Base-by-base conservation (phyloP, 106 monocot genomes). In the Dendrobium chrysotoxum region DNA sequence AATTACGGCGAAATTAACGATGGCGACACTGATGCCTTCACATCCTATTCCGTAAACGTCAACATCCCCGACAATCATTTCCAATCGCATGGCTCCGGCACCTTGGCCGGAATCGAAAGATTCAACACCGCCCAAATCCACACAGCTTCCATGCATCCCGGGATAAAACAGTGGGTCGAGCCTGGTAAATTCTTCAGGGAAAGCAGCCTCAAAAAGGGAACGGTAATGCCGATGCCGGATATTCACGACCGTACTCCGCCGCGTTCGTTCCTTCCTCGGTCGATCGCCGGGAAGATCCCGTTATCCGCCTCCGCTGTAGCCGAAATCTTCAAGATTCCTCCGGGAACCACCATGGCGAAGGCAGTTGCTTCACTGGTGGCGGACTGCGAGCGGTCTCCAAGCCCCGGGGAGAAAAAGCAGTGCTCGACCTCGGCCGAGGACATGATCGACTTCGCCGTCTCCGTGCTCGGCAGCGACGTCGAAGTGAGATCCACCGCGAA, bases 371-470 rank as follows among this genome's bases (percentile, higher is more conserved):
- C 83, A 50, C 92, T 93, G 79, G 75, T 96, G 13, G 79, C 79
- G 20, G 96, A 94, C 28, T 96, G 96, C 84, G 80, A 79, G 82
- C 86, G 96, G 11, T 26, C 77, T 28, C 93, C 96, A 39, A 96
- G 93, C 90, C 82, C 72, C 5, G 96, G 92, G 4, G 96, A 96
- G 87, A 94, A 90, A n/a, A 96, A 96, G 84, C 72, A 84, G 25
- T 96, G 96, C 78, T 87, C 86, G 28, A 85, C 90, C 0, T 93
- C 96, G 20, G 86, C 88, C 8, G 96, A 96, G 35, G 35, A 35
- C 35, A 35, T 35, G 35, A 35, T 35, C 35, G 35, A 35, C 35
- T 35, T 35, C 35, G 93, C 92, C 0, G 86, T 87, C 30, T 72
- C 82, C 70, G 87, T 89, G 64, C 82, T 97, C 12, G 96, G 93